Base-by-base conservation (phyloP, 257 asterid species). In the Gentiana macrophylla region DNA sequence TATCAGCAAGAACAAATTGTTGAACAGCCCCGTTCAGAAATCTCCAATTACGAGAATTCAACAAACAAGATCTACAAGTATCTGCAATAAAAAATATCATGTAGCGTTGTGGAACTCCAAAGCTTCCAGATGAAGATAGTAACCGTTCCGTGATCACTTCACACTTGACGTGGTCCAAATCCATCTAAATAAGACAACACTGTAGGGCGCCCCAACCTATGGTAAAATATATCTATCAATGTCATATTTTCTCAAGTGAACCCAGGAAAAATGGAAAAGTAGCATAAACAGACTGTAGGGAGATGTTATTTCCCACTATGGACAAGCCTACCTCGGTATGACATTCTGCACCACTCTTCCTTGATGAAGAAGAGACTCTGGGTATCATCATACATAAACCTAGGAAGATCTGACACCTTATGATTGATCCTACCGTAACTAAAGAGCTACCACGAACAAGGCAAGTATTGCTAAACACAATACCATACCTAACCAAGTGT, bases 1-100 rank as follows among this genome's bases (percentile, higher is more conserved):
- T 60, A 71, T 75, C 93, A 73, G 83, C 93, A 80, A 80, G 79
- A 77, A 74, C 62, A 78, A 67, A 82, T 70, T 80, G 75, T 72
- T 56, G 84, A 78, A 72, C 76, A 68, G 89, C 89, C 80, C 84
- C 95, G 79, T 62, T 81, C 80, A 75, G 62, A 78, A 73, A 74
- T 71, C 88, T 67, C 72, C 75, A 70, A 55, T 50, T 50, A 68
- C 67, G 77, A 65, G 73, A 66, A 76, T 67, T 72, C 84, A 70
- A 60, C 76, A 79, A 83, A 79, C 75, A 67, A 67, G 74, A 59
- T 75, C 72, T 69, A 86, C 68, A 63, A 70, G 77, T 72, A 72
- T 55, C 78, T 46, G 56, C 64, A 69, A 65, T 67, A 77, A 80
- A 35, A 70, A 72, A 62, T 74, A 79, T 69, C 74, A 71, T 52